Base-by-base conservation (phyloP, 108 stramenopile species). In the Cyclotella kingstonii region DNA sequence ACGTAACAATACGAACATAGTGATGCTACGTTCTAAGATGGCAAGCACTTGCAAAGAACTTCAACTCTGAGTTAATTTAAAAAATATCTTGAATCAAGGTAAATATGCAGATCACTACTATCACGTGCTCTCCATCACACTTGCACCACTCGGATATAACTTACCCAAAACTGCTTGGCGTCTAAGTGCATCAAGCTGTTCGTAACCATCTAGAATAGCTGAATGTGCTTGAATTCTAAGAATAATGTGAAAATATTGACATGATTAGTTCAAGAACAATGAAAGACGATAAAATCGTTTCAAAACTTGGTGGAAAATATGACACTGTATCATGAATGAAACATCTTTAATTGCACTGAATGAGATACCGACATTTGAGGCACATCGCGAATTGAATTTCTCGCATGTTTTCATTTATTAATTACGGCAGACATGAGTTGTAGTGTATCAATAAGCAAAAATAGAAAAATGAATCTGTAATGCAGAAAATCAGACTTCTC, bases 51-150 rank as follows among this genome's bases (percentile, higher is more conserved):
- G 36, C 11, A 36, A 36, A 36, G 9, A 7, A 36, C 36, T 36
- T 36, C 36, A 36, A 11, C n/a, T n/a, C n/a, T 36, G 36, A 9
- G 11, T 36, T 36, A 7, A 11, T 36, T 9, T 46, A n/a, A 8
- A 15, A 6, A 5, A 18, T 15, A 8, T 15, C 18, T 46, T 15
- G 15, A 9, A n/a, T 14, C 12, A 46, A 46, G 6, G 18, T 46
- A 46, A 46, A 10, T 44, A n/a, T 44, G 19, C 43, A 44, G 7
- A 8, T 25, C n/a, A 45, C 6, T 51, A 9, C 45, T 43, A 54
- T 0, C 23, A 60, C 30, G 41, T 23, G 28, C 29, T 56, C 47
- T 92, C 90, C 90, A 89, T 92, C 4, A 92, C 90, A 85, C 85
- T 88, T 9, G 47, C 29, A 27, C 75, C 81, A 70, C 82, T 84